These are phyloP conservation scores for Colletotrichum simmondsii DNA, from an alignment of 2,329 filamentous ascomycete species.

Conservation along the genomic window DNA sequence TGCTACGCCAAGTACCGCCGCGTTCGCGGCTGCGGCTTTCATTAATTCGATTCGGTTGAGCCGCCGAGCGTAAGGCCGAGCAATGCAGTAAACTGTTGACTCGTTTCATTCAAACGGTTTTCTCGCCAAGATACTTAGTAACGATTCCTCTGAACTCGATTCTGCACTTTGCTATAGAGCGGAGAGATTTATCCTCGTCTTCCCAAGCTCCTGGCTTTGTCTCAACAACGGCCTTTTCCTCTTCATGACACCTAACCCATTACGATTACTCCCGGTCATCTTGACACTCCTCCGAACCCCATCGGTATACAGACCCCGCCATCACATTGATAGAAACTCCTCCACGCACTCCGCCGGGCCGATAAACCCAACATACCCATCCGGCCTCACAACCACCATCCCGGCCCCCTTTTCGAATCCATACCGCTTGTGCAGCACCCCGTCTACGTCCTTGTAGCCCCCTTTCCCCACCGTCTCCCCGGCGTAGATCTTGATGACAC, in stretches of 20 bases:
- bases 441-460: conserved; percentile 38
- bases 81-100: neutral
- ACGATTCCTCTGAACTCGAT: neutral
- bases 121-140: neutral
- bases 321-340: conserved; percentile 36
- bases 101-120: neutral
- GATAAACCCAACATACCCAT: conserved; percentile 45
- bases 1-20: neutral
- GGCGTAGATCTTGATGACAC: conserved; percentile 34
- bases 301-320: neutral
- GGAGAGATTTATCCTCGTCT: neutral
- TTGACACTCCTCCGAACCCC: neutral
- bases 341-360: conserved; percentile 40
- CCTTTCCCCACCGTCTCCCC: conserved; percentile 3
- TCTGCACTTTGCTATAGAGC: neutral
- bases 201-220: neutral
- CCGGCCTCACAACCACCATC: conserved; percentile 44
- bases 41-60: conserved; percentile 5
- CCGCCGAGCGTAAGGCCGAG: conserved; percentile 4
- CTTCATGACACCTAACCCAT: neutral
- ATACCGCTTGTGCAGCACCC: conserved; percentile 41
- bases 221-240: neutral
- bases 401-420: conserved; percentile 41
- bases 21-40: neutral
- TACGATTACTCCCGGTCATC: neutral